phyloP scores from a whole-genome alignment of 805 yeast genomes.

The Kodamaea leandrae region DNA sequence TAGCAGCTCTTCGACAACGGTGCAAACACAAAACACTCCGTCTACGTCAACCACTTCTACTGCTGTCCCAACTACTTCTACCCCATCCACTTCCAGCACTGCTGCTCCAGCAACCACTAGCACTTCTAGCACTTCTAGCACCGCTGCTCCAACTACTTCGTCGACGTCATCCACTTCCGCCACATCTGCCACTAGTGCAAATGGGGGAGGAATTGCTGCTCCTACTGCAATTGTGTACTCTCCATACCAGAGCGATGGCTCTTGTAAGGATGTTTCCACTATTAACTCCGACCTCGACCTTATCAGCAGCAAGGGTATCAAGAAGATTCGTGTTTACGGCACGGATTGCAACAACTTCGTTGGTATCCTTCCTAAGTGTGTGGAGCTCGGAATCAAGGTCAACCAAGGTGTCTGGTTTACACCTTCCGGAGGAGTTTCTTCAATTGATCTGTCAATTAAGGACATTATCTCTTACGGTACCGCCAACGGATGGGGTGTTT shows the following conservation, averaged over 20 bases:
- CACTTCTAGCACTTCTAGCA: conserved; percentile 19
- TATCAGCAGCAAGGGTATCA: conserved; percentile 61
- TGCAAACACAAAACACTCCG: conserved; percentile 6
- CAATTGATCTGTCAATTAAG: conserved; percentile 59
- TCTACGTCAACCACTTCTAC: conserved; percentile 19
- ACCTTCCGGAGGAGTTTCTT: conserved; percentile 33
- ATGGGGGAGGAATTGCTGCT: conserved; percentile 22
- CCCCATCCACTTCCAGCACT: conserved; percentile 31
- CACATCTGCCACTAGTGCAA: conserved; percentile 11
- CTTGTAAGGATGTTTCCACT: conserved; percentile 59
- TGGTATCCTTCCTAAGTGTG: conserved; percentile 62
- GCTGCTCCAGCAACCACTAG: conserved; percentile 26
- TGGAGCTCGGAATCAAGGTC: conserved; percentile 59
- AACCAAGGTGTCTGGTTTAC: conserved; percentile 89
- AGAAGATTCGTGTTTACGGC: conserved; percentile 74
- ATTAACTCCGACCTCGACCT: conserved; percentile 58
- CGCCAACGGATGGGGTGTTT: conserved; percentile 65
- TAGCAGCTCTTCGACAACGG: too few species aligned
- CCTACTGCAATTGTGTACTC: conserved; percentile 71
- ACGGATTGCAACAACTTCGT: conserved; percentile 75
- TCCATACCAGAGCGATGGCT: conserved; percentile 68
- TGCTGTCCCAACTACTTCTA: conserved; percentile 16
- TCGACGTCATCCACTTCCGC: conserved; percentile 17
- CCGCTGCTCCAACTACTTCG: conserved; percentile 24
- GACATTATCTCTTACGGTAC: conserved; percentile 48